Percentiles rank a stretch among this genome's conserved stretches.
These are phyloP conservation scores for Penicillium paxilli DNA, from an alignment of 495 filamentous ascomycete genomes.

Conservation along the genomic window DNA sequence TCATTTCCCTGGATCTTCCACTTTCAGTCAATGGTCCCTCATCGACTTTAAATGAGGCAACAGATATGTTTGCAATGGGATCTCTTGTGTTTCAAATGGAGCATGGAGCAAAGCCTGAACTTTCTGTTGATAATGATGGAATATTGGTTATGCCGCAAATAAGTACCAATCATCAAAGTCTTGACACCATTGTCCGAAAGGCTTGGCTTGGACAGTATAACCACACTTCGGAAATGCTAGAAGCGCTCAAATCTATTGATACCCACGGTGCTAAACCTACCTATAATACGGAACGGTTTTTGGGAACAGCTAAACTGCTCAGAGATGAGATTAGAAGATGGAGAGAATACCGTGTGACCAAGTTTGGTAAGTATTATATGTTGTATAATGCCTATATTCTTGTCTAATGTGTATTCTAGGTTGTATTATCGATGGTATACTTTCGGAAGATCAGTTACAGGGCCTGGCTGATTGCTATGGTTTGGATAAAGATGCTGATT, in stretches of 20 bases:
- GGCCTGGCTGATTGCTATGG: constrained; percentile 21
- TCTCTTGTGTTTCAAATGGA: constrained; percentile 27
- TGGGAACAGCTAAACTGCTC: constrained; percentile 4
- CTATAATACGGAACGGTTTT: background rate
- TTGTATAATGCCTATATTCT: constrained; percentile 2
- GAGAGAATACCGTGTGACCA: constrained; percentile 15
- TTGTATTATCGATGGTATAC: constrained; percentile 19
- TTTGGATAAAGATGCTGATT: constrained; percentile 23
- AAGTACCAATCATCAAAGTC: background rate
- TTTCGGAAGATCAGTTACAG: constrained; percentile 20
- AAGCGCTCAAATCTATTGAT: constrained; percentile 11
- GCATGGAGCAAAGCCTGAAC: constrained; percentile 17
- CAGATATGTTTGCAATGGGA: constrained; percentile 25
- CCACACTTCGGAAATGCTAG: constrained; percentile 22
- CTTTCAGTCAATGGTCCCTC: constrained; percentile 23
- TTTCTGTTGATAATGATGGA: constrained; percentile 21
- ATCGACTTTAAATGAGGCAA: constrained; percentile 19
- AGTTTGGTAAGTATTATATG: constrained; percentile 19
- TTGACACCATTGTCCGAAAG: constrained; percentile 19
- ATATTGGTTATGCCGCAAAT: constrained; percentile 14
- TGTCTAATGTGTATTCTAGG: constrained; percentile 15
- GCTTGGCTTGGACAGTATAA: constrained; percentile 27
- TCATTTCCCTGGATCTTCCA: constrained; percentile 16
- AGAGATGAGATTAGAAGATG: constrained; percentile 14
- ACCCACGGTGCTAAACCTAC: background rate